Base-by-base conservation (phyloP, 371 early-diverging fungal genomes). In the Zychaea mexicana region DNA sequence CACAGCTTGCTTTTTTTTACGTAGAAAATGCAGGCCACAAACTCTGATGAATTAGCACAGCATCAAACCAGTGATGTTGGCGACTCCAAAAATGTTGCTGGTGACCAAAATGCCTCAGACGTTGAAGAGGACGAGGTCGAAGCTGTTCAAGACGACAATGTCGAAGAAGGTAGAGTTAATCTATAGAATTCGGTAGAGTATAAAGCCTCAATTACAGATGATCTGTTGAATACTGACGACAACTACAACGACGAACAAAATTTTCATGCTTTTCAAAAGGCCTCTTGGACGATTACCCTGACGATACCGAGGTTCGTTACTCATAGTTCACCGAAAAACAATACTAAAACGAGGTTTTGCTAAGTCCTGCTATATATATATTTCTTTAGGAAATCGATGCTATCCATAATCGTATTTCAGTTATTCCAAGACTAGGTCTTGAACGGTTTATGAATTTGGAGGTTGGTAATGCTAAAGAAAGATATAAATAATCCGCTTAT, bases 331-430 rank as follows among this genome's bases (percentile, higher is more conserved):
- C 21, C 10, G n/a, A 24, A 49, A 1, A 24, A 1, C 6, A 0
- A 0, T 49, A 28, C 6, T 12, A 3, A 17, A 45, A 19, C n/a
- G 45, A 33, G 5, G 5, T 8, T 33, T 33, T 8, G 12, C 12
- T 8, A 8, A 8, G 33, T 17, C 15, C 0, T 42, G n/a, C n/a
- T 42, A 17, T 42, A 12, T 42, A 0, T 4, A 12, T 15, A 33
- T 61, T 33, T 64, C 22, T 32, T 17, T 69, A 92, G 91, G 91
- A 90, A 61, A 81, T 96, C 8, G 95, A 96, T 65, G 75, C 93
- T 46, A 87, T 88, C 42, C 96, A 96, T 77, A 82, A 87, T 52
- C 86, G 94, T 45, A 77, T 96, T 53, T 77, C 71, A 10, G 69
- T 84, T 33, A 67, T 95, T 9, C 76, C 81, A 0, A 77, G 69